Conservation (phyloP, 768 basidiomycete genomes). For the Solioccasus polychromus region DNA sequence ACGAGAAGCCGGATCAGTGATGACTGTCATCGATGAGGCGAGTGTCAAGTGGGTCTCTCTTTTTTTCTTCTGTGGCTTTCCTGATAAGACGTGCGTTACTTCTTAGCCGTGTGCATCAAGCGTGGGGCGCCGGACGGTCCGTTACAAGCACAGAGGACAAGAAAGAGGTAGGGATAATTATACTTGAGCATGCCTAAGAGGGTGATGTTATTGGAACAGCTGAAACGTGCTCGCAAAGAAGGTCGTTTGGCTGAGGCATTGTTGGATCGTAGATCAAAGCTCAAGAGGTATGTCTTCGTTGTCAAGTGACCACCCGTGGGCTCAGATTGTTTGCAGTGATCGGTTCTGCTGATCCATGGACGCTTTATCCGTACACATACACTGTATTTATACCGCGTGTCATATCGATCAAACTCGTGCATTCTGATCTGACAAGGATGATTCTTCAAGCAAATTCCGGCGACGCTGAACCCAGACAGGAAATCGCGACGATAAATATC, state of each 20-base stretch:
- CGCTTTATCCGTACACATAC: slow-evolving; percentile 13
- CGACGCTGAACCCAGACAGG: slow-evolving; percentile 1
- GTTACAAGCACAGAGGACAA: slow-evolving; percentile 70
- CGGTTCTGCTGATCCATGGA: slow-evolving; percentile 41
- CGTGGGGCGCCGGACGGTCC: slow-evolving; percentile 80
- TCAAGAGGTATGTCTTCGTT: slow-evolving; percentile 63
- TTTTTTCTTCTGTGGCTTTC: slow-evolving; percentile 7
- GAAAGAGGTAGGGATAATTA: slow-evolving; percentile 52
- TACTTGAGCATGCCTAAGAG: slow-evolving; percentile 2
- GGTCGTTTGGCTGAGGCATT: slow-evolving; percentile 79
- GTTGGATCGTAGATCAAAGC: slow-evolving; percentile 75
- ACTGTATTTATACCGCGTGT: slow-evolving; percentile 4
- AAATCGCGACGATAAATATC: background rate
- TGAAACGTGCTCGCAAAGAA: slow-evolving; percentile 76
- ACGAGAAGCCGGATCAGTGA: slow-evolving; percentile 53
- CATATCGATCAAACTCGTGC: slow-evolving; percentile 17
- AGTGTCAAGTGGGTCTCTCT: slow-evolving; percentile 60
- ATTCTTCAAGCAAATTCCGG: slow-evolving; percentile 1
- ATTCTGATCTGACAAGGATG: slow-evolving; percentile 1
- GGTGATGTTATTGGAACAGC: slow-evolving; percentile 37
- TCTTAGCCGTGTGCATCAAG: slow-evolving; percentile 65
- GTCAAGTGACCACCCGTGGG: background rate
- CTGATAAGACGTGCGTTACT: background rate
- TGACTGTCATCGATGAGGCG: slow-evolving; percentile 64
- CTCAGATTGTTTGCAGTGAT: slow-evolving; percentile 32